A percentile compares a stretch with the other conserved stretches of the same genome.
phyloP scores from a whole-genome alignment of 2,329 filamentous ascomycete species.

The Camptophora hylomeconis region DNA sequence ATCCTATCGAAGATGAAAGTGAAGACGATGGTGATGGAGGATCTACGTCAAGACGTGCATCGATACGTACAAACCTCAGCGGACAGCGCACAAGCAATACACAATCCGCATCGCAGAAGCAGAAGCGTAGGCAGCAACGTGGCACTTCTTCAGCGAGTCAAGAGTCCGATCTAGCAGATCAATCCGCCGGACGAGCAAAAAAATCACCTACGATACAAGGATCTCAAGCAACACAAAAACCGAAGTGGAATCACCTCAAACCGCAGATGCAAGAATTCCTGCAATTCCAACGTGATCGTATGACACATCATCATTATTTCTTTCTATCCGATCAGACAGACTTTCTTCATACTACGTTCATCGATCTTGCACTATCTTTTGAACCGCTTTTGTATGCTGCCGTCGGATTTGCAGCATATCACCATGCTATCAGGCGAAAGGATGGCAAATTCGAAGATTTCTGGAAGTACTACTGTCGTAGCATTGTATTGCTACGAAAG shows the following conservation, averaged over 20 bases:
- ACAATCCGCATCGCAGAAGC: constrained; percentile 18
- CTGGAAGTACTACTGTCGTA: constrained; percentile 78
- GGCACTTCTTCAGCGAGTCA: constrained; percentile 18
- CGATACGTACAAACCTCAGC: constrained; percentile 4
- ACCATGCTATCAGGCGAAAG: constrained; percentile 58
- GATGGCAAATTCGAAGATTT: constrained; percentile 68
- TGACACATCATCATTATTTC: constrained; percentile 74
- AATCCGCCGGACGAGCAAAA: too few species aligned
- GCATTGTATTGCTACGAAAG: constrained; percentile 61
- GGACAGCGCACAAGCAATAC: constrained; percentile 11
- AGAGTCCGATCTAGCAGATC: too few species aligned
- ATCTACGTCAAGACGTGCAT: constrained; percentile 2
- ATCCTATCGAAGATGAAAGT: constrained; percentile 17
- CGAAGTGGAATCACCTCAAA: constrained; percentile 37
- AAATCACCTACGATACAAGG: constrained; percentile 10
- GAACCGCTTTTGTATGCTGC: constrained; percentile 77
- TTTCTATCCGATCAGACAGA: constrained; percentile 56
- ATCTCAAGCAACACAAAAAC: constrained; percentile 12
- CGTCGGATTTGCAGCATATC: constrained; percentile 80
- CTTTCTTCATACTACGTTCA: constrained; percentile 61
- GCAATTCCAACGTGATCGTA: constrained; percentile 61
- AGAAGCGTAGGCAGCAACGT: constrained; percentile 18
- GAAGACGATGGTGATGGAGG: constrained; percentile 13
- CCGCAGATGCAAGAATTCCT: constrained; percentile 67
- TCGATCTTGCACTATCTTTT: constrained; percentile 60